Base-by-base conservation (phyloP, 176 grass and related monocot species). In the Rhipidocladum racemiflorum region DNA sequence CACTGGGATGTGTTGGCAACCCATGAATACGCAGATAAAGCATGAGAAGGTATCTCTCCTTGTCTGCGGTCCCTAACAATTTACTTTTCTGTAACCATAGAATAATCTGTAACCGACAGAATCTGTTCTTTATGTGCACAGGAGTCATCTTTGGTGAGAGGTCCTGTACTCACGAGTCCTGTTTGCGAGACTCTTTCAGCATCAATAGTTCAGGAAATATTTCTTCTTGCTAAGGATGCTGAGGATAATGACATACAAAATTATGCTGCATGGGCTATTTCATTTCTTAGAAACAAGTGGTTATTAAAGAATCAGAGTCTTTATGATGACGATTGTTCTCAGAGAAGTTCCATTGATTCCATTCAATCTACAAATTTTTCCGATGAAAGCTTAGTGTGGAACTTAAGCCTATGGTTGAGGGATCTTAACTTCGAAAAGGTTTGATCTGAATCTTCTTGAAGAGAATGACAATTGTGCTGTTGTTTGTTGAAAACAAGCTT, bases 181-280 rank as follows among this genome's bases (percentile, higher is more conserved):
- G 46, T 75, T 78, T 72, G 90, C 75, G 92, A 94, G 90, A 91
- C 77, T 72, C 80, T 97, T 42, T 88, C 88, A 70, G 91, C 81
- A 25, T 77, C 87, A 74, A 89, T 94, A 81, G 40, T 93, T 88
- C 95, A 90, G 79, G 92, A 93, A 89, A 91, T 95, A 60, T 93
- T 93, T 93, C 84, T 98, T 76, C 87, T 98, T 69, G 88, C 96
- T 49, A 98, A 95, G 84, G 87, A 91, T 39, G 83, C 81, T 63
- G 83, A 88, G 75, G 90, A 98, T 93, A 86, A 85, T 40, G 67
- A 89, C 29, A 87, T 90, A 82, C 72, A 65, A 86, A 84, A 86
- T 78, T 90, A 85, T 87, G 90, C 92, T 88, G 87, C 96, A 62
- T 98, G 96, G 96, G 84, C 96, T 32, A 84, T 93, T 86, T 92